A percentile compares a stretch with the other conserved stretches of the same genome.
phyloP scores from a whole-genome alignment of 1,139 yeast species.

The Arxiozyma telluris region DNA sequence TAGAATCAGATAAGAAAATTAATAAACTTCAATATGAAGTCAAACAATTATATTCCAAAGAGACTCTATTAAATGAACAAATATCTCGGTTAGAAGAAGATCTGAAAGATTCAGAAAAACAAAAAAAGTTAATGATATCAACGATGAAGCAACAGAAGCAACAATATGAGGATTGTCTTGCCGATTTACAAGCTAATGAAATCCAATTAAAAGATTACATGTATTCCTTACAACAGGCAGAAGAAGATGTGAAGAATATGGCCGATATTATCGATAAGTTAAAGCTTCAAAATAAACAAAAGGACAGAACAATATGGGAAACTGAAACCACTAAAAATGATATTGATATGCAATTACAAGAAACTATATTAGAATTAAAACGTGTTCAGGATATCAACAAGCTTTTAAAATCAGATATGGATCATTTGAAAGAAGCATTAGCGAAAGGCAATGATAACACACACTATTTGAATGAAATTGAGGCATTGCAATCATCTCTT shows the following conservation, averaged over 20 bases:
- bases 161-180: slow-evolving; percentile 68
- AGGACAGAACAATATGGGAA: slow-evolving; percentile 55
- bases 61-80: slow-evolving; percentile 25
- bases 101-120: slow-evolving; percentile 23
- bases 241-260: slow-evolving; percentile 51
- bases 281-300: slow-evolving; percentile 43
- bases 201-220: slow-evolving; percentile 49
- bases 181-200: slow-evolving; percentile 73
- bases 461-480: slow-evolving; percentile 49
- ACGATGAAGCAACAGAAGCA: slow-evolving; percentile 54
- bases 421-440: slow-evolving; percentile 43
- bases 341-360: slow-evolving; percentile 53
- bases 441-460: slow-evolving; percentile 36
- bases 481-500: slow-evolving; percentile 49
- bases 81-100: slow-evolving; percentile 23
- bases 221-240: slow-evolving; percentile 44
- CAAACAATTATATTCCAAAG: slow-evolving; percentile 21
- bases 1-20: slow-evolving; percentile 22
- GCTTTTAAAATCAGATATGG: slow-evolving; percentile 43
- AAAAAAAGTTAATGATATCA: slow-evolving; percentile 20
- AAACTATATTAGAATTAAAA: slow-evolving; percentile 46
- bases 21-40: slow-evolving; percentile 16
- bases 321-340: slow-evolving; percentile 45
- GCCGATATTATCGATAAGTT: slow-evolving; percentile 51
- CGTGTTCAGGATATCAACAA: slow-evolving; percentile 41